Evolutionary conservation across 2,329 filamentous ascomycete species (phyloP).

Genomic region (Pleurostoma richardsiae): DNA sequence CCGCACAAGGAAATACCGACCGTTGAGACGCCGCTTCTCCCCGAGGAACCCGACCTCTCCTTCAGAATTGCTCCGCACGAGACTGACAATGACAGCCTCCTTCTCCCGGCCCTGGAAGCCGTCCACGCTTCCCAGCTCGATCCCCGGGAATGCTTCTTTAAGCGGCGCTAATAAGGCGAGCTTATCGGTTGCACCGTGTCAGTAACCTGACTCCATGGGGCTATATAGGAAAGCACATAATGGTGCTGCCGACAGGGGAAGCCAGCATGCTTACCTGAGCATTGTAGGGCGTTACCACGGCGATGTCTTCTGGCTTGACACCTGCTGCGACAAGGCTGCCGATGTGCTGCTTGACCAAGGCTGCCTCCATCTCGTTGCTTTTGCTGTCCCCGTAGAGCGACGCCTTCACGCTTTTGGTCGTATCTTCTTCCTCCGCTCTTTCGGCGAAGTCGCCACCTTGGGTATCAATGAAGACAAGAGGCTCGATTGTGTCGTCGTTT

Average conservation of each 20-base stretch:
- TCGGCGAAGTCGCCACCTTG: slow-evolving; percentile 92
- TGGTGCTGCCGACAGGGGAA: slow-evolving; percentile 1
- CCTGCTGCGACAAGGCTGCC: slow-evolving; percentile 71
- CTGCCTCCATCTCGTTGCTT: slow-evolving; percentile 87
- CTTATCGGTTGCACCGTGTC: slow-evolving; percentile 31
- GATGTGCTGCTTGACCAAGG: slow-evolving; percentile 75
- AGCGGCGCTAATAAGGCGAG: slow-evolving; percentile 74
- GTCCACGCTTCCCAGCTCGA: slow-evolving; percentile 95
- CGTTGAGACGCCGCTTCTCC: slow-evolving; percentile 88
- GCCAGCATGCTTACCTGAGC: slow-evolving; percentile 58
- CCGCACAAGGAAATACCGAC: slow-evolving; percentile 36
- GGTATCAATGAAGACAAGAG: slow-evolving; percentile 91
- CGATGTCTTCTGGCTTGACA: slow-evolving; percentile 77
- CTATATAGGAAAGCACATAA: slow-evolving; percentile 3
- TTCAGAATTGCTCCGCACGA: slow-evolving; percentile 86
- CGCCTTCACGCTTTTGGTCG: slow-evolving; percentile 38
- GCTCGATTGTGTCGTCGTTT: slow-evolving; percentile 81
- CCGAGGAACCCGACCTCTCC: slow-evolving; percentile 89
- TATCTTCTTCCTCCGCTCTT: slow-evolving; percentile 68
- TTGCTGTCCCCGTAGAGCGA: slow-evolving; percentile 60
- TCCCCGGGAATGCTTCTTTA: slow-evolving; percentile 74
- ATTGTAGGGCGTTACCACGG: slow-evolving; percentile 94
- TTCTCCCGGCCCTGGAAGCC: slow-evolving; percentile 95
- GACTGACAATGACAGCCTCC: slow-evolving; percentile 85
- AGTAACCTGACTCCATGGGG: slow-evolving; percentile 10